These are phyloP conservation scores for Scheffersomyces amazonensis DNA, from an alignment of 805 yeast genomes.

Conservation along the genomic window DNA sequence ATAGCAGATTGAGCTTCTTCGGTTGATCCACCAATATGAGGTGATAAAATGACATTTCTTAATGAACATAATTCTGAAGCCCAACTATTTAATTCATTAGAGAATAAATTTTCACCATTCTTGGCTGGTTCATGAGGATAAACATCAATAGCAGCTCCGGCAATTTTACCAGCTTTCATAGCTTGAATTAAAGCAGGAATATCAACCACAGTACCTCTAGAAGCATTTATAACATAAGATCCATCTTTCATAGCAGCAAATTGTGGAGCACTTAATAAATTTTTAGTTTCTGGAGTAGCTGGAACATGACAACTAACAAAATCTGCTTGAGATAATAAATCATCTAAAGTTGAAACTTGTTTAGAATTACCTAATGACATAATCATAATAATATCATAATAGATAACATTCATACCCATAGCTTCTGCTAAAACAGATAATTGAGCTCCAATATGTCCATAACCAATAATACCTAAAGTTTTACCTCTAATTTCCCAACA, in stretches of 20 bases:
- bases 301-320: slow-evolving; percentile 95
- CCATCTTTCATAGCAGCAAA: slow-evolving; percentile 96
- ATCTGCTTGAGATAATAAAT: slow-evolving; percentile 76
- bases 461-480: slow-evolving; percentile 94
- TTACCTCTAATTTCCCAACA: slow-evolving; percentile 99
- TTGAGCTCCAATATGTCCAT: slow-evolving; percentile 98
- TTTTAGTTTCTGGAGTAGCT: slow-evolving; percentile 87
- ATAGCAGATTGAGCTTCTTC: slow-evolving; percentile 98
- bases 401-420: slow-evolving; percentile 94
- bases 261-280: slow-evolving; percentile 85
- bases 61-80: slow-evolving; percentile 75
- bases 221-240: slow-evolving; percentile 89
- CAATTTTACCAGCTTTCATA: slow-evolving; percentile 87
- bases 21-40: slow-evolving; percentile 98
- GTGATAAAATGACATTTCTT: slow-evolving; percentile 88
- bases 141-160: slow-evolving; percentile 97
- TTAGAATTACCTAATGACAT: slow-evolving; percentile 97
- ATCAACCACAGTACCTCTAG: slow-evolving; percentile 97
- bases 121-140: slow-evolving; percentile 97
- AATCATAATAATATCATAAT: slow-evolving; percentile 87
- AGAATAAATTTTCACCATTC: slow-evolving; percentile 83
- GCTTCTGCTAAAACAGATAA: slow-evolving; percentile 95
- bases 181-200: slow-evolving; percentile 92
- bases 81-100: slow-evolving; percentile 75
- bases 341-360: slow-evolving; percentile 84